phyloP scores from a whole-genome alignment of 495 filamentous ascomycete species.

The Cetradonia linearis region DNA sequence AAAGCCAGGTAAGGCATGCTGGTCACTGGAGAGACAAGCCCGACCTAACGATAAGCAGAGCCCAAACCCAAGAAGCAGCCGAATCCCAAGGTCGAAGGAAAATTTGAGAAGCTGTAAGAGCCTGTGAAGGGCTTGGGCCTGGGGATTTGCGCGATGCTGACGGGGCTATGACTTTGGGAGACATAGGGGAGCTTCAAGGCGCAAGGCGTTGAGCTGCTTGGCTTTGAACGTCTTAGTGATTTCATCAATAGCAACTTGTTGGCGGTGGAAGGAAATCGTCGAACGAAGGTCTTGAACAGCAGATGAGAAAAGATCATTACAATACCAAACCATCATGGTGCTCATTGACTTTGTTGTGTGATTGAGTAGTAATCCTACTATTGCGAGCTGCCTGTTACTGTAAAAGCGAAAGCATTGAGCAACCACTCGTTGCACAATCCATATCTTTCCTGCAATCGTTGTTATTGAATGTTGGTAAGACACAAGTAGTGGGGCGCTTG shows the following conservation, averaged over 20 bases:
- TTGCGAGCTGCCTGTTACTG: background rate
- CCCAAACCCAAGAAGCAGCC: constrained; percentile 4
- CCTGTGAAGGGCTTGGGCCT: background rate
- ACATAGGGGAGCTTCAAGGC: background rate
- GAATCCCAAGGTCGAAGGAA: constrained; percentile 7
- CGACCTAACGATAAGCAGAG: background rate
- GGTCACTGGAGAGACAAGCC: background rate
- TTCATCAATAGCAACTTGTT: background rate
- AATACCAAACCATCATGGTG: background rate
- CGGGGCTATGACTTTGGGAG: background rate
- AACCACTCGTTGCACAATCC: too few species aligned
- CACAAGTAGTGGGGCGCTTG: background rate
- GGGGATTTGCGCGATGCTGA: background rate
- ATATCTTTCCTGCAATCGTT: too few species aligned
- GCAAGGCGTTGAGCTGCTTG: background rate
- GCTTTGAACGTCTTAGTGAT: background rate
- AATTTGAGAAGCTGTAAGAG: constrained; percentile 9
- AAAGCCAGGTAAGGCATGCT: constrained; percentile 1
- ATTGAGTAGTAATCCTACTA: background rate
- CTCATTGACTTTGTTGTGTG: background rate
- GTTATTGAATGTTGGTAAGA: background rate
- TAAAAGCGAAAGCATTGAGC: background rate
- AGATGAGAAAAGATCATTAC: background rate
- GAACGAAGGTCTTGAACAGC: background rate
- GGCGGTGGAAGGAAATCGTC: background rate